These are phyloP conservation scores for Penicillium fuscoglaucum DNA, from an alignment of 2,329 filamentous ascomycete species.

Conservation along the genomic window DNA sequence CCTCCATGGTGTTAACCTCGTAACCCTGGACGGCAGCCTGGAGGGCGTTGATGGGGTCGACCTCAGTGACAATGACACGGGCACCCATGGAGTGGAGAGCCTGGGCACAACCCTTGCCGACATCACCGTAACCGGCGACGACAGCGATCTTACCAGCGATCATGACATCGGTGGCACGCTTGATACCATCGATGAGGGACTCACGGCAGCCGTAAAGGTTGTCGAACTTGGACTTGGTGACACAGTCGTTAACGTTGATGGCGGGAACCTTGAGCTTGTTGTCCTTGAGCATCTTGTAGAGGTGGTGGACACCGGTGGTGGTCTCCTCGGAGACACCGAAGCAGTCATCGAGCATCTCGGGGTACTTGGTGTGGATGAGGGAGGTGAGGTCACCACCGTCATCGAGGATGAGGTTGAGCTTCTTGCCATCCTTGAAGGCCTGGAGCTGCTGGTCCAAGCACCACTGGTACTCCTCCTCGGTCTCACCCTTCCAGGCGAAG, in stretches of 20 bases:
- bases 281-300: constrained; percentile 97
- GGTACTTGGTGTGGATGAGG: constrained; percentile 97
- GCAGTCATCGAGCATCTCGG: constrained; percentile 97
- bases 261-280: constrained; percentile 85
- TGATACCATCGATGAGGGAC: constrained; percentile 98
- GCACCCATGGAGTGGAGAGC: constrained; percentile 97
- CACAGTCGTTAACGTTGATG: constrained; percentile 99
- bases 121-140: constrained; percentile 97
- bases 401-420: constrained; percentile 98
- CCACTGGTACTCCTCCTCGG: constrained; percentile 99
- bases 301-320: constrained; percentile 98
- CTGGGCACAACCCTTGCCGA: constrained; percentile 97
- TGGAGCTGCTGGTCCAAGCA: constrained; percentile 97
- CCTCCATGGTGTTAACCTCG: constrained; percentile 97
- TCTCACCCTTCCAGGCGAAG: constrained; percentile 85
- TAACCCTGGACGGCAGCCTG: constrained; percentile 97
- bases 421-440: constrained; percentile 95
- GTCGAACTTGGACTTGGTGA: constrained; percentile 99
- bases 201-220: constrained; percentile 99
- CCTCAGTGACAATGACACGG: constrained; percentile 91
- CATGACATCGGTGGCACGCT: constrained; percentile 99
- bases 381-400: constrained; percentile 96
- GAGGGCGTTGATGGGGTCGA: constrained; percentile 99
- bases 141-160: constrained; percentile 98
- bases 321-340: constrained; percentile 99